These are phyloP conservation scores for Trametes cinnabarina DNA, from an alignment of 768 basidiomycete species.

Conservation along the genomic window DNA sequence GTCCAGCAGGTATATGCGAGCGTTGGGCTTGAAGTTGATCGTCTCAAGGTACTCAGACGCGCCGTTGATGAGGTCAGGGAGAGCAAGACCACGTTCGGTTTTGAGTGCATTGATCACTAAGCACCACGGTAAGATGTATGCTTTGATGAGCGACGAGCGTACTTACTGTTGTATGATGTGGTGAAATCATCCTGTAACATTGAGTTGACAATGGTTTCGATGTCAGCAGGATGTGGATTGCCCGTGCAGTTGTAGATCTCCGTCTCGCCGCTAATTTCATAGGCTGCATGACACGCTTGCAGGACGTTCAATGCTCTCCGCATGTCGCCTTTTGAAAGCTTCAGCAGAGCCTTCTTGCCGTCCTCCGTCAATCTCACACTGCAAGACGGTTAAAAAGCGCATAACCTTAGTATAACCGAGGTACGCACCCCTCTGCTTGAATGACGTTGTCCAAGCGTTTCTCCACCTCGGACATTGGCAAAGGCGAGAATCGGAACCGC, in stretches of 20 bases:
- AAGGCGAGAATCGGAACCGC: constrained; percentile 92
- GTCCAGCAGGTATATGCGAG: constrained; percentile 89
- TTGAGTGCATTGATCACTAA: constrained; percentile 86
- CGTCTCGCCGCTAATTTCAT: constrained; percentile 81
- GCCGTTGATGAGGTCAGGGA: constrained; percentile 91
- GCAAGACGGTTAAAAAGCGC: constrained; percentile 2
- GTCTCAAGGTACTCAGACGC: constrained; percentile 88
- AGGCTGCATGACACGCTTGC: constrained; percentile 98
- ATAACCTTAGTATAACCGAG: neutral
- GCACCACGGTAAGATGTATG: neutral
- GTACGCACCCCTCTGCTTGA: constrained; percentile 74
- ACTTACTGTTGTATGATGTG: constrained; percentile 77
- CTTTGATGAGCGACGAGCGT: neutral
- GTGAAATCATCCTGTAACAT: constrained; percentile 98
- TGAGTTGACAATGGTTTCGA: constrained; percentile 87
- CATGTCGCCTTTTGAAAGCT: constrained; percentile 98
- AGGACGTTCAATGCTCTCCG: constrained; percentile 92
- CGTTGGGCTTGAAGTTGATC: constrained; percentile 80
- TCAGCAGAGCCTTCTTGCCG: constrained; percentile 85
- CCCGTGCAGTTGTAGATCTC: constrained; percentile 98
- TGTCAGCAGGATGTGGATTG: constrained; percentile 92
- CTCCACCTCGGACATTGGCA: constrained; percentile 84
- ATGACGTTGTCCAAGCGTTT: constrained; percentile 77
- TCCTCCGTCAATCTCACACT: constrained; percentile 87
- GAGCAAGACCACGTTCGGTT: constrained; percentile 86